phyloP scores from a whole-genome alignment of 148 eudicot species.

The Vaccinium vitisidaea region DNA sequence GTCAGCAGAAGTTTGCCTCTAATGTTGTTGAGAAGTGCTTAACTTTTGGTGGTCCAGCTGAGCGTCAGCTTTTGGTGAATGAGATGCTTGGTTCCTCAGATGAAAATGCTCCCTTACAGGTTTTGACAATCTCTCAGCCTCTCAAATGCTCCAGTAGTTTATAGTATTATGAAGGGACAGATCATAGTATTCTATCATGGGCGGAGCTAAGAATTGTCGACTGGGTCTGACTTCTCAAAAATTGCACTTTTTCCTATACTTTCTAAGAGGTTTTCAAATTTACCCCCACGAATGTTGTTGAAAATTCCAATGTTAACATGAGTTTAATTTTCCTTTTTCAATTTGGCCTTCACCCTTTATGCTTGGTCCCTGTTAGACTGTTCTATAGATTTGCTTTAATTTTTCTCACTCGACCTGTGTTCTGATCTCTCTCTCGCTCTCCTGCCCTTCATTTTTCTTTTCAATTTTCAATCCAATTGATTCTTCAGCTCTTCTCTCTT shows the following conservation, averaged over 20 bases:
- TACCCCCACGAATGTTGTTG: neutral
- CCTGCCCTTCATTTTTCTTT: neutral
- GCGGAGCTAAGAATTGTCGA: neutral
- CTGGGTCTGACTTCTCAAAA: neutral
- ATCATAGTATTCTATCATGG: neutral
- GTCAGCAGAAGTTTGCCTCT: slow-evolving; percentile 70
- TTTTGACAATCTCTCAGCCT: slow-evolving; percentile 7
- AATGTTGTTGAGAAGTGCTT: slow-evolving; percentile 72
- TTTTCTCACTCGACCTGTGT: neutral
- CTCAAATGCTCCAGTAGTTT: slow-evolving; percentile 4
- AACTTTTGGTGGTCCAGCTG: slow-evolving; percentile 52
- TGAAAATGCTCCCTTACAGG: slow-evolving; percentile 63
- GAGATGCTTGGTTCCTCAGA: slow-evolving; percentile 69
- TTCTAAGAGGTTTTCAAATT: neutral
- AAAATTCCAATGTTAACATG: neutral
- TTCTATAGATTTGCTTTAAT: neutral
- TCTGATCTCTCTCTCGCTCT: neutral
- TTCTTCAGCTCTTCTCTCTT: neutral
- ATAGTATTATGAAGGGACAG: neutral
- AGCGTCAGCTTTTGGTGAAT: slow-evolving; percentile 53
- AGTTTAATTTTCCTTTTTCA: neutral
- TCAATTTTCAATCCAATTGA: neutral
- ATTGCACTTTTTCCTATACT: neutral
- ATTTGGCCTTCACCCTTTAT: neutral
- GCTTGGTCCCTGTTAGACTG: neutral